phyloP scores from a whole-genome alignment of 805 yeast species.

The Sugiyamaella valdiviana region DNA sequence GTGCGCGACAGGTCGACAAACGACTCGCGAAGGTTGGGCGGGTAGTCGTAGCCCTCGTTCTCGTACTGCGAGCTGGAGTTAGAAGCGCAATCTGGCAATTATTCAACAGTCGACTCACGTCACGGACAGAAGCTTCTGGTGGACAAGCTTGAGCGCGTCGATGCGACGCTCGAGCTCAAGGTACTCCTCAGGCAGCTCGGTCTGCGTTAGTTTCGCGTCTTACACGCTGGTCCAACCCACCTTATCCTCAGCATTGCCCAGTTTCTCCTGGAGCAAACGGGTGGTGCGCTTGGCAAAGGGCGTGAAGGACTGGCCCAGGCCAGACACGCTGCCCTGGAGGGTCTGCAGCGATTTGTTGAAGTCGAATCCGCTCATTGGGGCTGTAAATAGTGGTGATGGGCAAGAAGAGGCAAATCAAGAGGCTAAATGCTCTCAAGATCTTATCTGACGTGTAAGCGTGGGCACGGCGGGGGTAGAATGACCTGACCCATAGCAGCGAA shows the following conservation, averaged over 20 bases:
- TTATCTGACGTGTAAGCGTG: not conserved
- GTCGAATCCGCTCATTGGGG: slow-evolving; percentile 26
- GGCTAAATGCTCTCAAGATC: not conserved
- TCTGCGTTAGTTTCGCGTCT: slow-evolving; percentile 23
- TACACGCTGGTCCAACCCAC: slow-evolving; percentile 15
- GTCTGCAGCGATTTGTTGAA: slow-evolving; percentile 35
- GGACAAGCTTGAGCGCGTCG: slow-evolving; percentile 65
- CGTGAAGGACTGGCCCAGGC: slow-evolving; percentile 43
- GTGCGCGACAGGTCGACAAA: slow-evolving; percentile 64
- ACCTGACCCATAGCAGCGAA: no score
- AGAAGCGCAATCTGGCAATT: slow-evolving; percentile 27
- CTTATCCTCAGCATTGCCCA: slow-evolving; percentile 76
- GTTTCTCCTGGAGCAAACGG: slow-evolving; percentile 68
- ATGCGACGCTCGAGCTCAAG: slow-evolving; percentile 64
- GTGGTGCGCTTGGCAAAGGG: slow-evolving; percentile 78
- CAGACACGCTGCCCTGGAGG: slow-evolving; percentile 31
- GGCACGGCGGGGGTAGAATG: not conserved
- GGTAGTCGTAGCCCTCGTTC: slow-evolving; percentile 77
- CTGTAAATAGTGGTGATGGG: not conserved
- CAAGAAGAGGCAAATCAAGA: not conserved
- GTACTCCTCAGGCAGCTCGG: slow-evolving; percentile 80
- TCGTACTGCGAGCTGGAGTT: slow-evolving; percentile 49
- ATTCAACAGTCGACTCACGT: slow-evolving; percentile 29
- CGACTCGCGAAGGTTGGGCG: slow-evolving; percentile 69
- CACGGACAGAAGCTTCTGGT: slow-evolving; percentile 49